These are phyloP conservation scores for Termitomyces sp. DNA, from an alignment of 768 basidiomycete species.

Conservation along the genomic window DNA sequence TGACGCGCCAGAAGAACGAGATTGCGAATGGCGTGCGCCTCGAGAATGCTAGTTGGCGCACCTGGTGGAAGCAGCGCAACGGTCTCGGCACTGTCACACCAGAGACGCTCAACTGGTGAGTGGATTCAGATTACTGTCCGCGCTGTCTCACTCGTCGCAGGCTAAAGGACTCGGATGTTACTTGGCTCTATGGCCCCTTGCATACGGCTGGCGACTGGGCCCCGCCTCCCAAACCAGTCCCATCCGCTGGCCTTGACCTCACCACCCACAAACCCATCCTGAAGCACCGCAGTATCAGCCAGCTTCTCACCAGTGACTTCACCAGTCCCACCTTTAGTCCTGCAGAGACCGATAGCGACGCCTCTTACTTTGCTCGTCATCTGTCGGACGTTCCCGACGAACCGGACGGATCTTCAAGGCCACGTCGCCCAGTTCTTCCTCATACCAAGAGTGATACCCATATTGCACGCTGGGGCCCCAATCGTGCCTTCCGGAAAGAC, in stretches of 20 bases:
- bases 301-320: slow-evolving; percentile 78
- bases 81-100: slow-evolving; percentile 93
- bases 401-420: slow-evolving; percentile 5
- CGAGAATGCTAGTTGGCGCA: slow-evolving; percentile 98
- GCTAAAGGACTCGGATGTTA: slow-evolving; percentile 99
- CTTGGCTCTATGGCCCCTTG: slow-evolving; percentile 97
- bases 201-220: slow-evolving; percentile 86
- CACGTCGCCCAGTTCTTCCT: slow-evolving; percentile 55
- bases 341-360: slow-evolving; percentile 51
- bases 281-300: slow-evolving; percentile 90
- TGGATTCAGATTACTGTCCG: slow-evolving; percentile 8
- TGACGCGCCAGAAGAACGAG: slow-evolving; percentile 98
- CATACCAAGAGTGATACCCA: slow-evolving; percentile 92
- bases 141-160: slow-evolving; percentile 35
- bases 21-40: slow-evolving; percentile 92
- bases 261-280: slow-evolving; percentile 80
- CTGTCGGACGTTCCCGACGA: slow-evolving; percentile 8
- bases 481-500: slow-evolving; percentile 51
- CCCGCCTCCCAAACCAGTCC: slow-evolving; percentile 44
- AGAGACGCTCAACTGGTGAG: slow-evolving; percentile 97
- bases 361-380: background rate
- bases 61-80: slow-evolving; percentile 99
- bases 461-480: slow-evolving; percentile 54
- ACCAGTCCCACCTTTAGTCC: slow-evolving; percentile 65
- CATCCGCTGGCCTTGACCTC: slow-evolving; percentile 45